Evolutionary conservation across 495 filamentous ascomycete species (phyloP), one percentile per base, ranked within the genome.

Genomic region (Cenococcum geophilum): DNA sequence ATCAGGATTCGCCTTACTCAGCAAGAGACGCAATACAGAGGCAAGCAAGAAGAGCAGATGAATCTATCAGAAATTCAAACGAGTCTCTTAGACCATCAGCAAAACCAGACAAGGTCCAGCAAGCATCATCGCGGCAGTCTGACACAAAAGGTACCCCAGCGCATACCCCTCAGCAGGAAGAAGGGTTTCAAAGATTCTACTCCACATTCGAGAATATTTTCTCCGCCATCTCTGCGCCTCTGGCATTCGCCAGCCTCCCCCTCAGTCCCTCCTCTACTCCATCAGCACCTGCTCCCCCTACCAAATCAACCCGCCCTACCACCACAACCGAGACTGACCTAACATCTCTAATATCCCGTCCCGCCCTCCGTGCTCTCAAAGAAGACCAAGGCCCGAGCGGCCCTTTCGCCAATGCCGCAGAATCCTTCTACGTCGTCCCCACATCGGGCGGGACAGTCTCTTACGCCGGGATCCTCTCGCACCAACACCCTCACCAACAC

Each of bases 371-470:
- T 32, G 89, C 90, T 11, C 76, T 87, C 50, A 75, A 74, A 9
- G 83, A 85, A 48, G 77, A 79, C 12, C 70, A 76, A 12, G 60
- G 55, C 36, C 62, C 65, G 1, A 73, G 74, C 9, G 67, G 72
- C 14, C 66, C 73, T 22, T 74, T 75, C 25, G 74, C 85, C 20
- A 78, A 75, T 8, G 76, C 76, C 25, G 83, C 83, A 37, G 91
- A 97, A 70, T 91, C 86, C 27, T 98, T 97, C 77, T 97, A 97
- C 70, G 89, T 98, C 0, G 93, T 98, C 0, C 93, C 92, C 9
- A 86, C 88, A 0, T 88, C 89, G 5, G 93, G 93, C 27, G 89
- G 90, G 59, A 96, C 91, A 0, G 83, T 89, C 45, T 88, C 89
- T 0, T 98, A 97, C 70, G 92, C 93, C 4, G 87, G 83, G 48